Evolutionary conservation across 2,329 filamentous ascomycete species (phyloP).

Genomic region (Verticillium alfalfae): DNA sequence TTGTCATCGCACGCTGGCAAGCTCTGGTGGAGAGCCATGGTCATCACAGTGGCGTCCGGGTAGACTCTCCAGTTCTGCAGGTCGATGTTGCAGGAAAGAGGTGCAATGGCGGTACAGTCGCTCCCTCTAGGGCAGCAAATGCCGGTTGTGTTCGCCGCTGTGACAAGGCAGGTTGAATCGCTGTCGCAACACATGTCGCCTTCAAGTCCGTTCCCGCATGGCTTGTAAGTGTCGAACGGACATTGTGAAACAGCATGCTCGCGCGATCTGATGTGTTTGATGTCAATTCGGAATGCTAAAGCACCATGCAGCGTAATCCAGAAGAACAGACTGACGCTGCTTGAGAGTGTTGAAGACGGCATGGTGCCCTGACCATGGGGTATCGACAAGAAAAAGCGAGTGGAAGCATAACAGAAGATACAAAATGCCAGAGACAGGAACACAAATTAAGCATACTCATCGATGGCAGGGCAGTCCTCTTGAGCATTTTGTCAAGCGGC

Average conservation of each 20-base stretch:
- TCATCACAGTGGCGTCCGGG: conserved; percentile 59
- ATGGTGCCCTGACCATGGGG: not conserved
- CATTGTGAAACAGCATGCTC: conserved; percentile 5
- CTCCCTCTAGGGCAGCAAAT: conserved; percentile 61
- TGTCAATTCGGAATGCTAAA: not conserved
- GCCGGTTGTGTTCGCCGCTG: conserved; percentile 59
- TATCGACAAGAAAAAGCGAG: not conserved
- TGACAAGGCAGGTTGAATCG: conserved; percentile 47
- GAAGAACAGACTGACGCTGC: not conserved
- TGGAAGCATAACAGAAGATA: not conserved
- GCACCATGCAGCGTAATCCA: not conserved
- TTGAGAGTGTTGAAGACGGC: not conserved
- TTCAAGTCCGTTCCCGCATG: conserved; percentile 35
- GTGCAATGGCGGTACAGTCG: conserved; percentile 53
- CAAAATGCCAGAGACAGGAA: not conserved
- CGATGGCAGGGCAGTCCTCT: not conserved
- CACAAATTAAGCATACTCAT: not conserved
- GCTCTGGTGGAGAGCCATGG: conserved; percentile 52
- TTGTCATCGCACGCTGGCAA: conserved; percentile 51
- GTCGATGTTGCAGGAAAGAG: conserved; percentile 59
- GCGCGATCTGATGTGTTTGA: not conserved
- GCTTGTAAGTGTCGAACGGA: conserved; percentile 2
- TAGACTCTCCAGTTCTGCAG: conserved; percentile 54
- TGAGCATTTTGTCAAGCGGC: not conserved
- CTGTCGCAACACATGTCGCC: conserved; percentile 62